Evolutionary conservation across 345 rosid species (phyloP).

Genomic region (Syzygium jambos): DNA sequence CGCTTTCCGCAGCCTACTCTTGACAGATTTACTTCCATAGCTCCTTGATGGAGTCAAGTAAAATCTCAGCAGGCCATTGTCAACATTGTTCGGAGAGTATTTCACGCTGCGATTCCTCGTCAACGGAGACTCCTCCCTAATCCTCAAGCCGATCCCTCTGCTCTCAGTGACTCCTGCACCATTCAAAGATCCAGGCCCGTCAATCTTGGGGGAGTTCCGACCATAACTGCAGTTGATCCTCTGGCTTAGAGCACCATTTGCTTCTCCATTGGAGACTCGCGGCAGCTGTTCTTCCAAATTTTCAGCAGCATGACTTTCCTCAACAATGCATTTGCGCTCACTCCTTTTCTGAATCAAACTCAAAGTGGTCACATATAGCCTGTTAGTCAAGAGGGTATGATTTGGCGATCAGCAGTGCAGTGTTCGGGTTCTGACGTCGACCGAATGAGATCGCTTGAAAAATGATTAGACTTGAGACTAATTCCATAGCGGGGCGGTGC

Average conservation of each 20-base stretch:
- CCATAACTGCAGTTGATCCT: neutral
- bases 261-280: neutral
- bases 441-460: neutral
- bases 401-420: neutral
- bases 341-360: slow-evolving; percentile 50
- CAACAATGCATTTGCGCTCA: slow-evolving; percentile 11
- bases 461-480: neutral
- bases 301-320: neutral
- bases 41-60: slow-evolving; percentile 12
- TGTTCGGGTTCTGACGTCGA: neutral
- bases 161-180: neutral
- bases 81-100: slow-evolving; percentile 4
- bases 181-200: neutral
- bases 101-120: slow-evolving; percentile 1
- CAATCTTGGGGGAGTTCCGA: neutral
- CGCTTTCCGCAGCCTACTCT: slow-evolving; percentile 5
- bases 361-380: slow-evolving; percentile 36
- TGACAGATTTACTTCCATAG: slow-evolving; percentile 3
- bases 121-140: slow-evolving; percentile 1
- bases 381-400: no score
- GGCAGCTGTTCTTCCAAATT: slow-evolving; percentile 1
- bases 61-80: slow-evolving; percentile 11
- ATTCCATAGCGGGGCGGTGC: neutral
- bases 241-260: neutral
- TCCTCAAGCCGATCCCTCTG: neutral